Percentiles rank a stretch among this genome's conserved stretches.
These are phyloP conservation scores for Brassica nigra DNA, from an alignment of 345 rosid genomes.

Conservation along the genomic window DNA sequence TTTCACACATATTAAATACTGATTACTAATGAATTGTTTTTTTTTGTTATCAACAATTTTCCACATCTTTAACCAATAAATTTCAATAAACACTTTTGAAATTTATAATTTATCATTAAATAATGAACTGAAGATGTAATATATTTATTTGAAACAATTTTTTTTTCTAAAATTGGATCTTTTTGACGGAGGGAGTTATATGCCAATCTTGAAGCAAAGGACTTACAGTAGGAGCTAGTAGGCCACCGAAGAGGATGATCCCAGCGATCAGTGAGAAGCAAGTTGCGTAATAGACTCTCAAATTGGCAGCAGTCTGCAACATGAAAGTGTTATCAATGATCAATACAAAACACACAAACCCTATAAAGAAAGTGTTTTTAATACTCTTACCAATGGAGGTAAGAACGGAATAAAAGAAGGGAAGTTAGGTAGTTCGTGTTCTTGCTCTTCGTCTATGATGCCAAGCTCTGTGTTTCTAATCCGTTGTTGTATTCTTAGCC, in stretches of 20 bases:
- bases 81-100: no score
- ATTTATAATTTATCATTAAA: no score
- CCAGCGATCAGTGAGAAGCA: constrained; percentile 92
- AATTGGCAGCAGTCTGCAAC: constrained; percentile 79
- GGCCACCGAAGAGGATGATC: constrained; percentile 85
- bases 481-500: constrained; percentile 92
- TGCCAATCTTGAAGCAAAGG: background rate
- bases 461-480: constrained; percentile 79
- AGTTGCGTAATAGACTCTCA: constrained; percentile 74
- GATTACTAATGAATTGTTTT: no score
- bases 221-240: constrained; percentile 84
- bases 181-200: no score
- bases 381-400: constrained; percentile 70
- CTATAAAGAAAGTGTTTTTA: background rate
- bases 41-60: no score
- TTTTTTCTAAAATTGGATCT: no score
- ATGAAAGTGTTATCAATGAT: background rate
- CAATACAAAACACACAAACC: constrained; percentile 4
- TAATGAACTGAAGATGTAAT: background rate
- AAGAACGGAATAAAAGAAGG: constrained; percentile 97
- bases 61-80: no score
- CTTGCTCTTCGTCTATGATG: constrained; percentile 52
- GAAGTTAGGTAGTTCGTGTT: constrained; percentile 84
- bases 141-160: background rate
- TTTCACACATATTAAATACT: no score